Evolutionary conservation across 1,139 yeast genomes (phyloP).

Genomic region (Geotrichum histeridarum): DNA sequence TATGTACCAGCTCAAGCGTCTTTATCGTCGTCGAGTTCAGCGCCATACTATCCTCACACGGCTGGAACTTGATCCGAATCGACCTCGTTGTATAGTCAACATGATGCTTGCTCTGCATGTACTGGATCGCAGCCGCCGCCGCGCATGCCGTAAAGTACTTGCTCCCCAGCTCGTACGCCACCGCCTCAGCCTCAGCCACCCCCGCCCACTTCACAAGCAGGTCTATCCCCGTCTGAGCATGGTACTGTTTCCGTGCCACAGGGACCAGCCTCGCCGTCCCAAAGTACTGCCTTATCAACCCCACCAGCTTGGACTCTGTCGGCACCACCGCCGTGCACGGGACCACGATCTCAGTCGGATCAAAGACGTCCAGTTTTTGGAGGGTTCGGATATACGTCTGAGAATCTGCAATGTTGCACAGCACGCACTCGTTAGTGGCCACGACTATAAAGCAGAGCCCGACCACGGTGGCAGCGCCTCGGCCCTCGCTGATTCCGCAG

Average conservation of each 20-base stretch:
- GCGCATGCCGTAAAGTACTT: constrained; percentile 36
- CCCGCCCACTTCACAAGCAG: constrained; percentile 27
- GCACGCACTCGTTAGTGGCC: constrained; percentile 32
- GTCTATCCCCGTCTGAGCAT: constrained; percentile 29
- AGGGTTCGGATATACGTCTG: constrained; percentile 45
- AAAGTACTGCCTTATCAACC: constrained; percentile 39
- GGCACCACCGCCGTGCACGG: constrained; percentile 35
- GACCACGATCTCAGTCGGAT: constrained; percentile 40
- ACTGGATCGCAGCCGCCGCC: constrained; percentile 37
- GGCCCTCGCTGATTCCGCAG: constrained; percentile 37
- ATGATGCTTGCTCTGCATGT: constrained; percentile 23
- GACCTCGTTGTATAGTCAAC: constrained; percentile 27
- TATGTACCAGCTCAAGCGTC: constrained; percentile 40
- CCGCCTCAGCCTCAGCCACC: constrained; percentile 24
- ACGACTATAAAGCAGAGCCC: constrained; percentile 41
- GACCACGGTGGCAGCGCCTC: constrained; percentile 35
- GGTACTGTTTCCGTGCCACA: constrained; percentile 27
- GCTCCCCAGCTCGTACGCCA: constrained; percentile 24
- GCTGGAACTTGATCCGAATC: constrained; percentile 40
- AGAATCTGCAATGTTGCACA: constrained; percentile 41
- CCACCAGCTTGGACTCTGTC: constrained; percentile 36
- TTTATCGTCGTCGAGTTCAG: constrained; percentile 40
- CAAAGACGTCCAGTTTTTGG: constrained; percentile 40
- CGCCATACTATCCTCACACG: constrained; percentile 43
- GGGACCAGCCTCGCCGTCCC: constrained; percentile 30